Evolutionary conservation across 192 early-diverging fungal species (phyloP), one percentile per base, ranked within the genome.

Genomic region (Backusella sp.): DNA sequence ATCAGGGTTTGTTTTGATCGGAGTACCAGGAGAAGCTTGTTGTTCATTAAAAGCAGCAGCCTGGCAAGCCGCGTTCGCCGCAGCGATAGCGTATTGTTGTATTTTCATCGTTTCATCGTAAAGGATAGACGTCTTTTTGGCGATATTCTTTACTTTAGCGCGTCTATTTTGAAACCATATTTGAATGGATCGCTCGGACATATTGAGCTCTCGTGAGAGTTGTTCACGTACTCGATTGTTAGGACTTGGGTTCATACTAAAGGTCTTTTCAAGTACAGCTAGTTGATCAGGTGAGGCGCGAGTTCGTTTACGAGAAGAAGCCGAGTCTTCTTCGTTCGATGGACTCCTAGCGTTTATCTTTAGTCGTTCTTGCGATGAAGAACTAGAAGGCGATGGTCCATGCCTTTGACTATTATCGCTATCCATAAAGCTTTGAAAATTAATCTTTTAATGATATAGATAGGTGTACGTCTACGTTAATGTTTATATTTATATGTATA

Each of bases 81-180:
- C 77, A n/a, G 73, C 37, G 9, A 73, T 65, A 39, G 77, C 77
- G 36, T 79, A 79, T 17, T 79, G 62, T 14, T 79, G 77, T 52
- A 70, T 68, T 21, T 73, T 39, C 12, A 79, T 26, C 5, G 77
- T 74, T 35, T 80, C 69, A 4, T 80, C 74, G 30, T 81, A 69
- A 28, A 77, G 52, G n/a, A 81, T 49, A 26, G 73, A 68, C 3
- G 80, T 56, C 11, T 73, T 66, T 28, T 81, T 81, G 32, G 76
- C 80, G 49, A 88, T 88, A 65, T 88, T 87, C 83, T 94, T 94
- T 23, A 92, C 86, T 75, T 95, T 95, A 26, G 92, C 92, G 17
- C 93, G 82, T 68, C 91, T 79, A 83, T 95, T 95, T 76, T 95
- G 93, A 79, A 95, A 95, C 93, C 93, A 95, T 37, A 95, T 92